Evolutionary conservation across 768 basidiomycete genomes (phyloP), one percentile per base, ranked within the genome.

Genomic region (Termitomyces sp.): DNA sequence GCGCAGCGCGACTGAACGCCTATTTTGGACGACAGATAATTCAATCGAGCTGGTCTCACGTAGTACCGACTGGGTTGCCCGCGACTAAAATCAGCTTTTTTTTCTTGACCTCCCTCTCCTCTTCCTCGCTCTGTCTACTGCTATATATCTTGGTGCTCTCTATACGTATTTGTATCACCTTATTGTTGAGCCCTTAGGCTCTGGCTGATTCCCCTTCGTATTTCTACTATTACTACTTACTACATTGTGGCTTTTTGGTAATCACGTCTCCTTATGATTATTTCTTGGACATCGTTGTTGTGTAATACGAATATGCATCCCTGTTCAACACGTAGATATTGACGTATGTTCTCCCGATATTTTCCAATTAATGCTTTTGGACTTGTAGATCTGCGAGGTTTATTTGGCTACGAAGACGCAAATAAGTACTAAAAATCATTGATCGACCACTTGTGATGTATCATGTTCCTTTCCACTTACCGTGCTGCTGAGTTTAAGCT

Each of bases 21-120:
- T 94, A 60, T 98, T 98, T 74, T 96, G 92, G 87, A 91, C 89
- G 38, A 87, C 87, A 55, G 95, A 98, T 66, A 88, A 89, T 70
- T 88, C 91, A 11, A 86, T 94, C 58, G 92, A 91, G 74, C 82
- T 95, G 63, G 89, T 86, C 64, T 83, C 87, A 54, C 81, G 91
- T 59, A 91, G 89, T 71, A 84, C 85, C 54, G 92, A 93, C 69
- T 94, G 92, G 91, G 82, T 94, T 37, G 79, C 85, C 31, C 80
- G 88, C 62, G 88, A 90, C 64, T 88, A 61, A 33, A 33, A 33
- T 10, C 31, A 10, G 10, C 31, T 33, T 10, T 33, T 33, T 33
- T 33, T 33, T 33, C 3, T 30, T 9, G 1, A 4, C 1, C 8
- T 9, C 31, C 9, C 31, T 19, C 53, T 15, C 26, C 48, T 38